Evolutionary conservation across 2,329 filamentous ascomycete species (phyloP), one percentile per base, ranked within the genome.

Genomic region (Mycocentrospora acerina): DNA sequence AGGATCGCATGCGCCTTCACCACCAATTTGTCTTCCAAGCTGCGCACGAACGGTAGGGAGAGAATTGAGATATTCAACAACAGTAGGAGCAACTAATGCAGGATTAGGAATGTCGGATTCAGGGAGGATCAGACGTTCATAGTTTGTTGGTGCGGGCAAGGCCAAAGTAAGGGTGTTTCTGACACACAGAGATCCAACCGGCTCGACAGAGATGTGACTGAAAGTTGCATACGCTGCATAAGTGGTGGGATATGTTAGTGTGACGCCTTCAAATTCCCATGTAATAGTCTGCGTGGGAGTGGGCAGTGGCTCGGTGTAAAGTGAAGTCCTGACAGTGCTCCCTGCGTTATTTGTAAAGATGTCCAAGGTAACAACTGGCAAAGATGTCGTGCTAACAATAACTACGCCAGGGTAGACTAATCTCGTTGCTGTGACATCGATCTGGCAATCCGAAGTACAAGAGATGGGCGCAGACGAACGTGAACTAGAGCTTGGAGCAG

Each of bases 191-290:
- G 53, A 46, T 0, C 35, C 46, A 6, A 62, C 15, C 1, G 60
- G 38, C 7, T 45, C 44, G 6, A 64, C 55, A 5, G 45, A 44
- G 4, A 62, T 32, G 16, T 59, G 53, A 15, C 50, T 63, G 34
- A 66, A 66, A 1, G 54, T 54, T 9, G 39, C 44, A 24, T 67
- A 67, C 2, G 51, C 58, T 6, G 54, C 50, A 32, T 67, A 67
- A 0, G 42, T 42, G 1, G 63, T 67, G 1, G 63, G 63, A 11
- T 48, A 67, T 1, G 62, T 66, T 29, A 67, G 29, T 4, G 46
- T 33, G 0, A 62, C 57, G 0, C 48, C 53, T 0, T 46, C 39
- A 14, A 49, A 61, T 1, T 36, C 40, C 64, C 64, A 67, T 4
- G 58, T 64, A 4, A 66, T 33, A 0, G 44, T 44, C 7, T 38